Percentiles rank a stretch among this genome's conserved stretches.
Evolutionary conservation across 768 basidiomycete species (phyloP).

Genomic region (Tulasnella sp.): DNA sequence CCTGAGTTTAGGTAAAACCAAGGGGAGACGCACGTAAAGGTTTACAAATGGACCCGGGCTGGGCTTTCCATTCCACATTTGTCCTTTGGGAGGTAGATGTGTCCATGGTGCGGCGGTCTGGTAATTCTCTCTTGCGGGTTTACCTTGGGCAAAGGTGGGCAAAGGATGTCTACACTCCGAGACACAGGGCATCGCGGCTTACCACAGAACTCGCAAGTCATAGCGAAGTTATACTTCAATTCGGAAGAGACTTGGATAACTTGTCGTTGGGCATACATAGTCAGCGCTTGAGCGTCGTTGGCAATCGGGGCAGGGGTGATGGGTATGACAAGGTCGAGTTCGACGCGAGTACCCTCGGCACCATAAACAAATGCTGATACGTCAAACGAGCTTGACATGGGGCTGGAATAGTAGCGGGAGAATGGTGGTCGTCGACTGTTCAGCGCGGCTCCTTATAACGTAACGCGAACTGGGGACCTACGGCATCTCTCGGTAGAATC

Average conservation of each 20-base stretch:
- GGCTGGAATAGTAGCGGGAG: too few relatives aligned
- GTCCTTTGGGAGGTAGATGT: not conserved
- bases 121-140: conserved; percentile 1
- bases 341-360: not conserved
- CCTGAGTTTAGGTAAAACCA: too few relatives aligned
- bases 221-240: not conserved
- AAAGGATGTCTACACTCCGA: too few relatives aligned
- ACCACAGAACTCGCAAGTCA: conserved; percentile 1
- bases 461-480: too few relatives aligned
- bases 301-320: not conserved
- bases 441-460: too few relatives aligned
- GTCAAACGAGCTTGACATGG: too few relatives aligned
- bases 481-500: too few relatives aligned
- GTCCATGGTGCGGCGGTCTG: not conserved
- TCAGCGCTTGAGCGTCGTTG: not conserved
- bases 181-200: too few relatives aligned
- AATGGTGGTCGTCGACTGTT: too few relatives aligned
- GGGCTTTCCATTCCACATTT: not conserved
- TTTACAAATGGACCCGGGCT: not conserved
- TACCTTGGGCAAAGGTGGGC: too few relatives aligned
- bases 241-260: not conserved
- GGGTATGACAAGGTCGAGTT: conserved; percentile 1
- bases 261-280: not conserved
- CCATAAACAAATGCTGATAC: not conserved
- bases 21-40: not conserved